These are phyloP conservation scores for Pythium angustatum DNA, from an alignment of 352 stramenopile genomes.

Conservation along the genomic window DNA sequence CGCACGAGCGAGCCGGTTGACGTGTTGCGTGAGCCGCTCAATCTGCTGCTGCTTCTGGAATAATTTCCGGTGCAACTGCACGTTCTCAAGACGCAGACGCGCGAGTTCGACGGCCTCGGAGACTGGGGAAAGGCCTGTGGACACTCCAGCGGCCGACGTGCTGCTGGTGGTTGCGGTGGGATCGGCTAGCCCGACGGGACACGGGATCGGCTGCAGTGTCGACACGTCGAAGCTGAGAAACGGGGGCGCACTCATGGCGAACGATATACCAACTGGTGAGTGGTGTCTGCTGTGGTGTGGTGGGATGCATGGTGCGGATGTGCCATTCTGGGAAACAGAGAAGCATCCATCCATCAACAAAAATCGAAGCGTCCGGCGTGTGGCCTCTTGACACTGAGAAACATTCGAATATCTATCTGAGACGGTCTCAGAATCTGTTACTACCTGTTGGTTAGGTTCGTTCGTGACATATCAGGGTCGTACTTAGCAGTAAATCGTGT, in stretches of 20 bases:
- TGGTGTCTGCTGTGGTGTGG: too few species aligned
- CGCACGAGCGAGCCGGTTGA: constrained; percentile 8
- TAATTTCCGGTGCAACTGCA: constrained; percentile 5
- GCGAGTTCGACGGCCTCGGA: neutral
- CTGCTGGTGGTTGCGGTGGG: neutral
- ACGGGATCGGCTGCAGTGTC: constrained; percentile 11
- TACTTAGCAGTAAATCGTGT: neutral
- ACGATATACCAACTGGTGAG: too few species aligned
- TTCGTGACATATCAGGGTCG: neutral
- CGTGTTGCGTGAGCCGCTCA: constrained; percentile 11
- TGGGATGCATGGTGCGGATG: too few species aligned
- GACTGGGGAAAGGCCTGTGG: neutral
- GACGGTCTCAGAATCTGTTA: too few species aligned
- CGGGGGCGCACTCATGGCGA: neutral
- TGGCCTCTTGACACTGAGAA: too few species aligned
- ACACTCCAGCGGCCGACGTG: neutral
- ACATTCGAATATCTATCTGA: too few species aligned
- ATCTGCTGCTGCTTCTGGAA: constrained; percentile 20
- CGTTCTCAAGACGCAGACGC: constrained; percentile 2
- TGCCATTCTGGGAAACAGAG: too few species aligned
- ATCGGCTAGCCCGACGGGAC: neutral
- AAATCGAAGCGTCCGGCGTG: neutral
- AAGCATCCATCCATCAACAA: neutral
- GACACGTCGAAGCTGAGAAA: neutral
- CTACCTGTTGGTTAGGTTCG: too few species aligned